Conservation (phyloP, 805 yeast genomes). For the Pichia cabralensis region DNA sequence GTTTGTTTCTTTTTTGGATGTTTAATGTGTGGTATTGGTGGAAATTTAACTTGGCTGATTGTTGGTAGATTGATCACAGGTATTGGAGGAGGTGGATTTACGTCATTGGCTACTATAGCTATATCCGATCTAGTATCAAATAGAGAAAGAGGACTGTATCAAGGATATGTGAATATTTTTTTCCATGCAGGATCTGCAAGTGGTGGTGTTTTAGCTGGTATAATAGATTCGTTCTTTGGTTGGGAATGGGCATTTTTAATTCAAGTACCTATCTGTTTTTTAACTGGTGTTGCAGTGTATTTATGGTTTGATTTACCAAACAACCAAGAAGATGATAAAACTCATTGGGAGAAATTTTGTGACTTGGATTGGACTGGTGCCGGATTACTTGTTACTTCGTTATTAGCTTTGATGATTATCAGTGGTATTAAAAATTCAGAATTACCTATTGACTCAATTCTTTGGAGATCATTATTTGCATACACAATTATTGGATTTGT, state of each 20-base stretch:
- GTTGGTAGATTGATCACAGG: constrained; percentile 69
- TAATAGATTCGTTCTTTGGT: constrained; percentile 40
- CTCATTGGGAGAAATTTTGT: constrained; percentile 23
- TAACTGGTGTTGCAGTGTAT: constrained; percentile 31
- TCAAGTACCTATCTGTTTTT: constrained; percentile 42
- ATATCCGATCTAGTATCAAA: constrained; percentile 69
- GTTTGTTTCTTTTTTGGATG: constrained; percentile 30
- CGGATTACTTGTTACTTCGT: constrained; percentile 41
- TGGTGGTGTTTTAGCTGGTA: constrained; percentile 61
- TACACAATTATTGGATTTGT: constrained; percentile 11
- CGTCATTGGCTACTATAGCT: constrained; percentile 64
- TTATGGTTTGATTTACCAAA: constrained; percentile 29
- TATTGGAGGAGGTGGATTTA: constrained; percentile 82
- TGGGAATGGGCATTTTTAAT: constrained; percentile 57
- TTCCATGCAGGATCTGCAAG: constrained; percentile 69
- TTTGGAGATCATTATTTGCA: constrained; percentile 26
- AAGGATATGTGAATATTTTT: constrained; percentile 70
- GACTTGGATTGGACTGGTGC: constrained; percentile 50
- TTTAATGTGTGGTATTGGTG: constrained; percentile 31
- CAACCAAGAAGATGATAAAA: constrained; percentile 19
- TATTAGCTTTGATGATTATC: constrained; percentile 50
- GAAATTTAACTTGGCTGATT: constrained; percentile 34
- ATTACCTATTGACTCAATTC: constrained; percentile 34
- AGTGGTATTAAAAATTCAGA: constrained; percentile 57
- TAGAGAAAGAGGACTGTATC: constrained; percentile 70